phyloP scores from a whole-genome alignment of 345 rosid species.

The Lagerstroemia speciosa region DNA sequence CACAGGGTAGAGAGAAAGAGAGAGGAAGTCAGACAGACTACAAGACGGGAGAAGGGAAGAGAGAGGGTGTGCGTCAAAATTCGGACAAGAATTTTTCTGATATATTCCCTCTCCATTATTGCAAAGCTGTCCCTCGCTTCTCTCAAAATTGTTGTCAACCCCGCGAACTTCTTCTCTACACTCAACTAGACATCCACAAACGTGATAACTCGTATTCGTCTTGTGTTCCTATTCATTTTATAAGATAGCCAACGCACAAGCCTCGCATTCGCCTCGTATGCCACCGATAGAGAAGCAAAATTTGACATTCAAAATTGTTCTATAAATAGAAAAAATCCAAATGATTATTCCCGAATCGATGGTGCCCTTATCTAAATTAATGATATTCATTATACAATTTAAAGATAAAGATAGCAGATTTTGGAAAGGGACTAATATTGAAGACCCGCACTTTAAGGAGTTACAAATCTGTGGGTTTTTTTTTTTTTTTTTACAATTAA shows the following conservation, averaged over 20 bases:
- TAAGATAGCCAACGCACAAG: no score
- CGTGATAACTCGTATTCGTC: no score
- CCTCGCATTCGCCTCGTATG: no score
- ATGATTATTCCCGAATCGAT: no score
- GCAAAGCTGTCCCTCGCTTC: not conserved
- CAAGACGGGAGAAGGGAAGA: not conserved
- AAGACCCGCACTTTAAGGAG: not conserved
- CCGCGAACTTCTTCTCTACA: not conserved
- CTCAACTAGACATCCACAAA: not conserved
- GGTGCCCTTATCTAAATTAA: no score
- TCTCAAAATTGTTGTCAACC: not conserved
- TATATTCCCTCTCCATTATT: not conserved
- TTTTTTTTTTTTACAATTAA: not conserved
- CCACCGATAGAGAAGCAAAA: no score
- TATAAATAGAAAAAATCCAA: no score
- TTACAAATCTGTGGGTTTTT: not conserved
- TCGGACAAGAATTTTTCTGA: slow-evolving; percentile 1
- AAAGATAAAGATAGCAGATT: no score
- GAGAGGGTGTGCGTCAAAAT: not conserved
- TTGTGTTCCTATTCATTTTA: no score
- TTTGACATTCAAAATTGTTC: no score
- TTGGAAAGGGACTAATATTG: not conserved
- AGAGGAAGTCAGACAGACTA: not conserved
- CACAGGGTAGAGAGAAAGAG: not conserved
- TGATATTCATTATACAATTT: no score